phyloP scores from a whole-genome alignment of 1,139 yeast genomes.

The Suhomyces yuchorum region DNA sequence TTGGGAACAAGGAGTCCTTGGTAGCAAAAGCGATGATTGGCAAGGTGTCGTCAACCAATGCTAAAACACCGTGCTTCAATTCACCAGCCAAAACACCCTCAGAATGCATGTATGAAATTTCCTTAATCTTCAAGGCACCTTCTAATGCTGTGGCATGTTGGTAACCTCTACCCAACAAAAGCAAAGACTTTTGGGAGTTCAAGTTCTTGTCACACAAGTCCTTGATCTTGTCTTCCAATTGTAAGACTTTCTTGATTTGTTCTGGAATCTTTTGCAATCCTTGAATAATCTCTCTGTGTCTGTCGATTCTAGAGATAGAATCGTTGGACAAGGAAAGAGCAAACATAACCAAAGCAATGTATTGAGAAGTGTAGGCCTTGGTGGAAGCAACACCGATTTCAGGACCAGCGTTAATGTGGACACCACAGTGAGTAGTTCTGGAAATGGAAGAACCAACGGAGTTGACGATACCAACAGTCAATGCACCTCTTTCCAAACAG shows the following conservation, averaged over 20 bases:
- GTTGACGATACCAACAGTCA: constrained; percentile 92
- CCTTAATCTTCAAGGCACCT: constrained; percentile 97
- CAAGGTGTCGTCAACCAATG: constrained; percentile 89
- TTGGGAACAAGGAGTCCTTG: constrained; percentile 95
- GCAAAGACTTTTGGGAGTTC: constrained; percentile 80
- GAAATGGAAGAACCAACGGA: constrained; percentile 97
- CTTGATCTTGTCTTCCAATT: constrained; percentile 74
- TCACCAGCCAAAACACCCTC: constrained; percentile 99
- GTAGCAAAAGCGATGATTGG: constrained; percentile 97
- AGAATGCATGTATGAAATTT: constrained; percentile 97
- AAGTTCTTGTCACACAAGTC: constrained; percentile 71
- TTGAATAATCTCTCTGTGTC: constrained; percentile 83
- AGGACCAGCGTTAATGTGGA: constrained; percentile 98
- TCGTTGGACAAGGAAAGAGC: constrained; percentile 94
- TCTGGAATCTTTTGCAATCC: constrained; percentile 84
- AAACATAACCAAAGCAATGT: constrained; percentile 94
- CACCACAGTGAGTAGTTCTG: constrained; percentile 97
- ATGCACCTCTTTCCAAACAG: constrained; percentile 95
- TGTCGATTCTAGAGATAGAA: constrained; percentile 69
- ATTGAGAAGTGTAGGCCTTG: constrained; percentile 98
- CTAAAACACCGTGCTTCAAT: constrained; percentile 96
- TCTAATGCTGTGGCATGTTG: constrained; percentile 97
- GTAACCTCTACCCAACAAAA: constrained; percentile 95
- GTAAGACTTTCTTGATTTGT: constrained; percentile 78
- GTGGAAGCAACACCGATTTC: constrained; percentile 99